phyloP scores from a whole-genome alignment of 1,284 basidiomycete species.

The Ceratobasidium sp. region DNA sequence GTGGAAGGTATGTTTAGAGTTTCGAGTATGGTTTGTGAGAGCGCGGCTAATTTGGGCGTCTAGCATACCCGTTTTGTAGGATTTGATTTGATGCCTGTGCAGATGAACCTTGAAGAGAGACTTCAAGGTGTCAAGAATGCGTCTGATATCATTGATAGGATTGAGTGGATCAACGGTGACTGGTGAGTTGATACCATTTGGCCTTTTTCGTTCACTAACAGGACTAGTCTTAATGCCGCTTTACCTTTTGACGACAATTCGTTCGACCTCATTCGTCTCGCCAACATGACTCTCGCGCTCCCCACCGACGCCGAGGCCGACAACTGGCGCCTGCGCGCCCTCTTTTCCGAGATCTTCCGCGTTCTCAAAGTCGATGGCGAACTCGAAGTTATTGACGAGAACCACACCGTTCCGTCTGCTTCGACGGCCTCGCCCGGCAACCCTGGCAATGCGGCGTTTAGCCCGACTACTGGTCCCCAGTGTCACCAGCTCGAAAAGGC shows the following conservation, averaged over 20 bases:
- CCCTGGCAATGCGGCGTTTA: conserved; percentile 16
- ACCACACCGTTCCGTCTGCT: conserved; percentile 27
- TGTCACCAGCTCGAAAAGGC: conserved; percentile 32
- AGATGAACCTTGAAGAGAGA: conserved; percentile 41
- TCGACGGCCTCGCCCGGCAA: conserved; percentile 24
- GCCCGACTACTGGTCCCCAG: conserved; percentile 7
- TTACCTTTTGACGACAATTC: conserved; percentile 43
- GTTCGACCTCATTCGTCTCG: conserved; percentile 44
- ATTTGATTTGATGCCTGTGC: conserved; percentile 40
- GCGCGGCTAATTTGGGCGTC: conserved; percentile 17
- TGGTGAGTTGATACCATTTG: conserved; percentile 13
- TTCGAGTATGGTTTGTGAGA: neutral
- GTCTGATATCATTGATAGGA: conserved; percentile 40
- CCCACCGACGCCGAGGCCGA: conserved; percentile 33
- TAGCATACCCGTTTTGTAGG: conserved; percentile 43
- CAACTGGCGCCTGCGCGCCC: conserved; percentile 37
- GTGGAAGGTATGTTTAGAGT: conserved; percentile 35
- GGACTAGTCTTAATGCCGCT: conserved; percentile 11
- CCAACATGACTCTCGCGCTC: conserved; percentile 37
- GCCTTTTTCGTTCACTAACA: neutral
- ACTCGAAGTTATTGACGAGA: conserved; percentile 44
- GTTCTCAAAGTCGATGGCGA: conserved; percentile 43
- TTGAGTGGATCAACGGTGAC: conserved; percentile 43
- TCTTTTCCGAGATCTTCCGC: conserved; percentile 44
- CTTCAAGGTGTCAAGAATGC: conserved; percentile 38